Conservation (phyloP, 768 basidiomycete genomes). For the Termitomyces heimii region DNA sequence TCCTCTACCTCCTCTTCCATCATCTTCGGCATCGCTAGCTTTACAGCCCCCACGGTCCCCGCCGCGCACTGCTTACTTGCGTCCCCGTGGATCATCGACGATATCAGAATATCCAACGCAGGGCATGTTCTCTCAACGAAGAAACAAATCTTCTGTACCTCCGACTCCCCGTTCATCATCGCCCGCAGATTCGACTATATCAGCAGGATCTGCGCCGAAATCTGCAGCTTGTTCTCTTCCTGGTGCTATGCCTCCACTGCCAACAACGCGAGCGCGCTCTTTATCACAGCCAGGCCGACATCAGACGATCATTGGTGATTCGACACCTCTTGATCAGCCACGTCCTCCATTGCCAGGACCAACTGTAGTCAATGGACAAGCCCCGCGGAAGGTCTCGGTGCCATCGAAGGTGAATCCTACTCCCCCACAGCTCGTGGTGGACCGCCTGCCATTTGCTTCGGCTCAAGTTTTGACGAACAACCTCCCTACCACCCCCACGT, state of each 20-base stretch:
- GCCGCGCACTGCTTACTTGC: slow-evolving; percentile 34
- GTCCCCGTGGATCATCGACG: slow-evolving; percentile 55
- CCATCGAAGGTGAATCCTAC: slow-evolving; percentile 54
- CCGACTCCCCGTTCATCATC: slow-evolving; percentile 49
- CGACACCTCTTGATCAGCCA: slow-evolving; percentile 43
- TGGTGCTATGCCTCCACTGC: slow-evolving; percentile 26
- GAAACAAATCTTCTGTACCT: slow-evolving; percentile 61
- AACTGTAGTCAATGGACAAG: slow-evolving; percentile 29
- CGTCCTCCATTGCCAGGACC: slow-evolving; percentile 45
- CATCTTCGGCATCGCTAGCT: slow-evolving; percentile 27
- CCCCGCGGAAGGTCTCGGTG: slow-evolving; percentile 53
- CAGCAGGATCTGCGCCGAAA: slow-evolving; percentile 32
- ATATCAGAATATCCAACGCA: slow-evolving; percentile 30
- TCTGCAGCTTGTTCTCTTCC: slow-evolving; percentile 35
- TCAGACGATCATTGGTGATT: slow-evolving; percentile 50
- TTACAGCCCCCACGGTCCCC: slow-evolving; percentile 40
- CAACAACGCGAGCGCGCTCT: slow-evolving; percentile 52
- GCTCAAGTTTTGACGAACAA: slow-evolving; percentile 44
- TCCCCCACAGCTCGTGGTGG: slow-evolving; percentile 14
- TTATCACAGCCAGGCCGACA: slow-evolving; percentile 75
- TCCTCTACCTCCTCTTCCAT: slow-evolving; percentile 64
- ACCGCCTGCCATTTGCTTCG: slow-evolving; percentile 30
- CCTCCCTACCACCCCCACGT: slow-evolving; percentile 69
- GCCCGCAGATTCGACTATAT: slow-evolving; percentile 41
- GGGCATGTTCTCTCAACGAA: slow-evolving; percentile 45